Evolutionary conservation across 257 asterid genomes (phyloP).

Genomic region (Jasminum sambac): DNA sequence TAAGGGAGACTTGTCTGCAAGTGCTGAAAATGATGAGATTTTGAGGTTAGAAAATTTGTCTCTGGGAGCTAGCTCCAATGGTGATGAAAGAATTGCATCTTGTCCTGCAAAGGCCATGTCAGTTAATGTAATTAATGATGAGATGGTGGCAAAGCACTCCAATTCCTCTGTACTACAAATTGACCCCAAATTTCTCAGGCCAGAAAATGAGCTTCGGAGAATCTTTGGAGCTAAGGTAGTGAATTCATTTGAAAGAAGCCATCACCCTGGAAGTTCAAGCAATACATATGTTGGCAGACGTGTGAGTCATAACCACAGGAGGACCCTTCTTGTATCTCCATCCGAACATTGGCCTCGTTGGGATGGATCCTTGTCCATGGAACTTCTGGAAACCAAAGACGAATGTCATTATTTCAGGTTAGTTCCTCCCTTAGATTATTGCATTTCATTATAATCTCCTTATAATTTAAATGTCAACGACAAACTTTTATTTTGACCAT

Average conservation of each 20-base stretch:
- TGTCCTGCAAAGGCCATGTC: conserved; percentile 31
- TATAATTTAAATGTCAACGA: too few species aligned
- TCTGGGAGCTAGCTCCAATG: conserved; percentile 52
- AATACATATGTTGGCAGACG: conserved; percentile 65
- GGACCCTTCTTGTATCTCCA: conserved; percentile 75
- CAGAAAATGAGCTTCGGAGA: conserved; percentile 88
- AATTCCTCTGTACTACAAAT: conserved; percentile 57
- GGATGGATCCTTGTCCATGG: conserved; percentile 95
- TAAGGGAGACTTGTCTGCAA: conserved; percentile 32
- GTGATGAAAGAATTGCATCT: conserved; percentile 35
- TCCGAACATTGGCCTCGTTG: conserved; percentile 95
- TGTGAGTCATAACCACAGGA: conserved; percentile 67
- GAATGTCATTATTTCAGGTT: conserved; percentile 78
- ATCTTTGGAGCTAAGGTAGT: conserved; percentile 92
- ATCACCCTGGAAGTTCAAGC: conserved; percentile 60
- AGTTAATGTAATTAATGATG: conserved; percentile 33
- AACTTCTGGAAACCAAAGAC: conserved; percentile 64
- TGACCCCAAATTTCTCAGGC: conserved; percentile 80
- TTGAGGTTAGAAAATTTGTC: conserved; percentile 45
- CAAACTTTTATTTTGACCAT: too few species aligned
- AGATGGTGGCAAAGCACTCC: conserved; percentile 34
- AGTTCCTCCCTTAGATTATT: background rate
- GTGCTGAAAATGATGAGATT: conserved; percentile 29
- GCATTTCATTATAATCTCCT: background rate
- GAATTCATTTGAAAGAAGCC: conserved; percentile 65